Percentiles rank a stretch among this genome's conserved stretches.
Conservation (phyloP, 2,329 filamentous ascomycete species). For the Epichloe festucae region DNA sequence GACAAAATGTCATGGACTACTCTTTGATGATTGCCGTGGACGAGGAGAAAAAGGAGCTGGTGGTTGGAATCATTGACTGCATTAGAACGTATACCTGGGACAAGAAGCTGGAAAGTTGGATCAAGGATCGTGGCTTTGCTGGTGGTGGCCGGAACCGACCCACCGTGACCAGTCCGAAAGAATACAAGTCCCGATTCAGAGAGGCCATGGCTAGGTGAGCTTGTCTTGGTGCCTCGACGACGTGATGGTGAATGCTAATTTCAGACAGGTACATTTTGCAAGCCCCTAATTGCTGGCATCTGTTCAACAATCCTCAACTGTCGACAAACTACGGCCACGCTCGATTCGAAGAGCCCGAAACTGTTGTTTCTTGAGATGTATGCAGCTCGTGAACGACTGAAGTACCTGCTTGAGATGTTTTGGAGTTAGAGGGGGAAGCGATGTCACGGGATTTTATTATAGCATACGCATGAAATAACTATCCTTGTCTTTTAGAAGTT, state of each 20-base stretch:
- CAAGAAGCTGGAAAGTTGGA: slow-evolving; percentile 99
- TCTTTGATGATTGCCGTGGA: slow-evolving; percentile 97
- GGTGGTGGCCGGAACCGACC: slow-evolving; percentile 68
- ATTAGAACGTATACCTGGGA: slow-evolving; percentile 99
- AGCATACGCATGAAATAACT: background rate
- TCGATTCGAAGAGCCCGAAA: slow-evolving; percentile 26
- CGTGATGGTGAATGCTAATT: background rate
- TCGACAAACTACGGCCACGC: slow-evolving; percentile 24
- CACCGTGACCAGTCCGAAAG: slow-evolving; percentile 92
- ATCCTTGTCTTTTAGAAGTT: background rate
- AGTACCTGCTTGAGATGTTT: background rate
- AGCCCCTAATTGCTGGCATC: slow-evolving; percentile 64
- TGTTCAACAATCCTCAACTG: slow-evolving; percentile 39
- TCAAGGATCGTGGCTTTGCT: slow-evolving; percentile 86
- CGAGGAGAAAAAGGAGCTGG: slow-evolving; percentile 75
- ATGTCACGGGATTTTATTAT: background rate
- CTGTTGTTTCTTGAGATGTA: background rate
- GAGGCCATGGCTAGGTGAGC: slow-evolving; percentile 87
- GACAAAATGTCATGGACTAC: slow-evolving; percentile 99
- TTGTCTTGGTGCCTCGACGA: background rate
- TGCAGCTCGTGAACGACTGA: background rate
- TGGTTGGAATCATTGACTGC: slow-evolving; percentile 96
- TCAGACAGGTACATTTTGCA: slow-evolving; percentile 52
- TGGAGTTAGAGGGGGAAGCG: background rate
- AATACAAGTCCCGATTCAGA: slow-evolving; percentile 91